A percentile compares a stretch with the other conserved stretches of the same genome.
Conservation (phyloP, 805 yeast genomes). For the Brettanomyces naardenensis region DNA sequence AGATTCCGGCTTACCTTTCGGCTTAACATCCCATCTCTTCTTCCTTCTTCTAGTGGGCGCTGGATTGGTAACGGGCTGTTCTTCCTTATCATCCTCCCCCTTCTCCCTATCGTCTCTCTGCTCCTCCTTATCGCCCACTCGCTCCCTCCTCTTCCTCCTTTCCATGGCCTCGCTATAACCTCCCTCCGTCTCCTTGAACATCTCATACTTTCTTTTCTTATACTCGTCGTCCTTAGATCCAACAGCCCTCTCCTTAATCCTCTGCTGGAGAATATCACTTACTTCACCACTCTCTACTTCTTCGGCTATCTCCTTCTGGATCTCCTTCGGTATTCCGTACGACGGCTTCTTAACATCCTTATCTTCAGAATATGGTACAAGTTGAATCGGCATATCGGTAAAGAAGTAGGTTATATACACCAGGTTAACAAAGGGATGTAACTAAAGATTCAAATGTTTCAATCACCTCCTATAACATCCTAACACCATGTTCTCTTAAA, state of each 20-base stretch:
- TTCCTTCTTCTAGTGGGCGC: slow-evolving; percentile 15
- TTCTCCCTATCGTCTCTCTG: not conserved
- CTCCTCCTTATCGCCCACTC: slow-evolving; percentile 1
- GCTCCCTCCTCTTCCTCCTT: not conserved
- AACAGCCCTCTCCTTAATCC: slow-evolving; percentile 20
- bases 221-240: slow-evolving; percentile 38
- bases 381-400: not conserved
- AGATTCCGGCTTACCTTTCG: no score
- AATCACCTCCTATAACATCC: no score
- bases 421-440: no score
- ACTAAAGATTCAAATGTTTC: no score
- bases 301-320: slow-evolving; percentile 13
- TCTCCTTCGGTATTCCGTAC: slow-evolving; percentile 18
- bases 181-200: slow-evolving; percentile 27
- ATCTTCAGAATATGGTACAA: slow-evolving; percentile 3
- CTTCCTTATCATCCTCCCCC: slow-evolving; percentile 1
- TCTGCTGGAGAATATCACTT: slow-evolving; percentile 17
- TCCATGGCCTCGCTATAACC: not conserved
- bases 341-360: slow-evolving; percentile 2
- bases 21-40: slow-evolving; percentile 40
- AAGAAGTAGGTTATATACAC: not conserved
- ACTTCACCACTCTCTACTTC: slow-evolving; percentile 15
- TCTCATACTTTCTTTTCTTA: slow-evolving; percentile 30
- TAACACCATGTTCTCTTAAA: no score
- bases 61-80: not conserved